Evolutionary conservation across 345 rosid species (phyloP).

Genomic region (Schrenkiella parvula): DNA sequence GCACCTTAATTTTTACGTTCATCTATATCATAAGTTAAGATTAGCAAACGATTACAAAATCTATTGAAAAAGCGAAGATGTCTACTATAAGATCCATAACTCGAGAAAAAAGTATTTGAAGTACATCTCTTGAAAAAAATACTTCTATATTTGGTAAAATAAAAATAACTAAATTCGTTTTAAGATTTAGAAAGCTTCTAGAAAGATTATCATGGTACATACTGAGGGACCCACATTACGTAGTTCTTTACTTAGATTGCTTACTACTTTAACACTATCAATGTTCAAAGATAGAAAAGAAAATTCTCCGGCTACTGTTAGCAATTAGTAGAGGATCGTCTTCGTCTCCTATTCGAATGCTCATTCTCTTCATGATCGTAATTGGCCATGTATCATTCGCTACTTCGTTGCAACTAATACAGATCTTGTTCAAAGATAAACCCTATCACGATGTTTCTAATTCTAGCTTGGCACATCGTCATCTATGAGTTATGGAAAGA

Average conservation of each 20-base stretch:
- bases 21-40: background rate
- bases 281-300: background rate
- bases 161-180: background rate
- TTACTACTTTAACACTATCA: background rate
- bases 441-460: background rate
- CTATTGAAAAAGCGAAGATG: background rate
- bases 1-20: background rate
- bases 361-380: no score
- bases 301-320: background rate
- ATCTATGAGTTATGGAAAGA: background rate
- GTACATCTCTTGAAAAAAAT: background rate
- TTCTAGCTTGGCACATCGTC: background rate
- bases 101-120: background rate
- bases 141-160: background rate
- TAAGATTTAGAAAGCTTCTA: background rate
- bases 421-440: no score
- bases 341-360: no score
- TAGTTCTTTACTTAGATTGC: background rate
- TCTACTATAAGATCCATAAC: background rate
- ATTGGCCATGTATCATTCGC: no score
- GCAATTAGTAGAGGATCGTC: no score
- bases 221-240: background rate
- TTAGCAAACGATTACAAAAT: background rate
- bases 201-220: constrained; percentile 10
- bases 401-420: no score